Base-by-base conservation (phyloP, 768 basidiomycete genomes). In the Hysterangium stoloniferum region DNA sequence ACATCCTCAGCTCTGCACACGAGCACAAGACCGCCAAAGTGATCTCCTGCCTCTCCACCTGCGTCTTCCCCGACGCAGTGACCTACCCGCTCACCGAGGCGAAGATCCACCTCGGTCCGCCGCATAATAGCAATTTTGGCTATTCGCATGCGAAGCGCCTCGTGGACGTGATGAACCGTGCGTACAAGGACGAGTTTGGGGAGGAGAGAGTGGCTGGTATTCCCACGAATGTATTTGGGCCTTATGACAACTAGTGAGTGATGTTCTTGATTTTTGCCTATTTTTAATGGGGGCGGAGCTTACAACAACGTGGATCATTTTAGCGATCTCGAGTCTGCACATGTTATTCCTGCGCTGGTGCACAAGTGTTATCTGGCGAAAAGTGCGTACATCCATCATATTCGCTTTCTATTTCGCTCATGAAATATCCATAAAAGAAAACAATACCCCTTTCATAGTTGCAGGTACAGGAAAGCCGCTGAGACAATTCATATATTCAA, bases 401-500 rank as follows among this genome's bases (percentile, higher is more conserved):
- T 13, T 17, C 7, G 8, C 13, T 19, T 46, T 45, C 4, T 9
- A 40, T 15, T 17, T 6, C 35, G 28, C 22, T 5, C 11, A 13
- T 45, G 29, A 33, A 34, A 46, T 52, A n/a, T 15, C 3, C 15
- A 11, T 17, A 42, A 3, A 64, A 81, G 82, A 90, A 71, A 89
- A 87, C 67, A 74, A 73, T 53, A 89, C 87, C 0, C 84, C 87
- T 4, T 94, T 97, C 68, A 72, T 82, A 45, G 87, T 95, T n/a
- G 68, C 82, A 44, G 94, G 94, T 9, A 86, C 89, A 0, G 94
- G 94, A 29, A 90, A 85, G 58, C 94, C 94, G 6, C 76, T 96
- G 31, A 80, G 94, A n/a, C 94, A 97, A 65, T 97, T 97, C 65
- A 94, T 96, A 66, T 97, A 92, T 70, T 96, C 94, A n/a, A 74